A percentile compares a stretch with the other conserved stretches of the same genome.
phyloP scores from a whole-genome alignment of 2,329 filamentous ascomycete genomes.

The Fusarium irregulare region DNA sequence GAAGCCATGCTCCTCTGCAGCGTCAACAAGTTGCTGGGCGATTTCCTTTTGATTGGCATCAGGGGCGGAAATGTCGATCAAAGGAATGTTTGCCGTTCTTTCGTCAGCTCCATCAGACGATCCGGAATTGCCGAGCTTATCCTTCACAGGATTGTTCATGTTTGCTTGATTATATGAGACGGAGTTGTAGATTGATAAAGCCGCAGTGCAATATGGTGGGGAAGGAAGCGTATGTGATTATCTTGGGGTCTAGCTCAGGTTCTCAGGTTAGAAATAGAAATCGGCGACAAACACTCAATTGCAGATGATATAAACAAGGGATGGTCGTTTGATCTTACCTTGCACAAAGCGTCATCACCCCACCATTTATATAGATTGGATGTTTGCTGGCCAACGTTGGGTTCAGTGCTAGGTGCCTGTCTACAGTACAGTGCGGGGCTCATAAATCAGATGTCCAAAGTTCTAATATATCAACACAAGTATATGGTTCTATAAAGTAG shows the following conservation, averaged over 20 bases:
- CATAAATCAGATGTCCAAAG: not conserved
- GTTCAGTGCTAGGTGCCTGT: not conserved
- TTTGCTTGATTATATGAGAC: not conserved
- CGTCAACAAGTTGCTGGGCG: constrained; percentile 79
- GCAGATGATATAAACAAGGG: not conserved
- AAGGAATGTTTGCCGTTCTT: constrained; percentile 69
- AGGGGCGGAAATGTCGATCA: constrained; percentile 76
- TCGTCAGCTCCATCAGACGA: constrained; percentile 33
- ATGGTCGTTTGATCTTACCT: not conserved
- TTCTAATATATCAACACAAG: not conserved
- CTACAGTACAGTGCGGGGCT: not conserved
- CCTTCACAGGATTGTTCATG: constrained; percentile 11
- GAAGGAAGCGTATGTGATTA: not conserved
- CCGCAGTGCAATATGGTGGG: not conserved
- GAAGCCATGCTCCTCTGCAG: constrained; percentile 86
- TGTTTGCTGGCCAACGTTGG: not conserved
- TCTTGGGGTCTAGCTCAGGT: not conserved
- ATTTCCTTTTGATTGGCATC: constrained; percentile 63
- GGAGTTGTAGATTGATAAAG: not conserved
- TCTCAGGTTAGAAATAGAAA: not conserved
- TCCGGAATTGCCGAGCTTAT: constrained; percentile 6
- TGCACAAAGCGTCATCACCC: constrained; percentile 27
- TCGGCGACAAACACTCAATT: not conserved
- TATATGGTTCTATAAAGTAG: not conserved
- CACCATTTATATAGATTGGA: constrained; percentile 4